phyloP scores from a whole-genome alignment of 2,329 filamentous ascomycete species.

The Penicillium sp. region DNA sequence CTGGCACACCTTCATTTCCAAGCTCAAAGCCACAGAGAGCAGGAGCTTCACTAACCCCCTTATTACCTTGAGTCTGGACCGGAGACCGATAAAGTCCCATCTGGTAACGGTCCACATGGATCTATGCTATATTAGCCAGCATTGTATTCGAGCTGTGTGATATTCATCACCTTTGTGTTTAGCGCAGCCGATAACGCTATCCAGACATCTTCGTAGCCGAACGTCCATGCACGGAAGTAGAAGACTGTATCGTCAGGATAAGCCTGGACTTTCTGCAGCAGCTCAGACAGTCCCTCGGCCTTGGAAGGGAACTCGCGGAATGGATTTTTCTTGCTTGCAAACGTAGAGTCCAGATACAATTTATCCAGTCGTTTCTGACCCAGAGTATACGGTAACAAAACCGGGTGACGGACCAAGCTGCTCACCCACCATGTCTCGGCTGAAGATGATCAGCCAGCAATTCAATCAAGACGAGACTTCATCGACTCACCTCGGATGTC shows the following conservation, averaged over 20 bases:
- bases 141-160: neutral
- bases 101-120: slow-evolving; percentile 84
- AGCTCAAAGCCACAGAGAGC: slow-evolving; percentile 70
- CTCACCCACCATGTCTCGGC: slow-evolving; percentile 84
- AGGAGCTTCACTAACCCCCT: slow-evolving; percentile 58
- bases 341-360: slow-evolving; percentile 88
- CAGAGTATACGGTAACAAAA: slow-evolving; percentile 69
- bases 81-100: slow-evolving; percentile 68
- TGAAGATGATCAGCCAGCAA: slow-evolving; percentile 18
- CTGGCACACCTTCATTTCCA: slow-evolving; percentile 67
- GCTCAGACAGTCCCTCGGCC: slow-evolving; percentile 70
- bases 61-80: slow-evolving; percentile 38
- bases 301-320: slow-evolving; percentile 61
- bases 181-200: slow-evolving; percentile 71
- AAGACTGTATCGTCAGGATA: slow-evolving; percentile 77
- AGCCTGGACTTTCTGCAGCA: slow-evolving; percentile 63
- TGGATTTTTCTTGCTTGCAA: slow-evolving; percentile 53
- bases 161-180: slow-evolving; percentile 54
- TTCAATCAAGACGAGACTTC: neutral
- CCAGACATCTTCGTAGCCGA: slow-evolving; percentile 93
- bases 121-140: slow-evolving; percentile 40
- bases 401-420: slow-evolving; percentile 66
- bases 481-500: slow-evolving; percentile 64
- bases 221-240: slow-evolving; percentile 86
- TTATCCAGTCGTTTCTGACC: slow-evolving; percentile 69